Base-by-base conservation (phyloP, 1,284 basidiomycete species). In the Sanghuangporus sanghuang region DNA sequence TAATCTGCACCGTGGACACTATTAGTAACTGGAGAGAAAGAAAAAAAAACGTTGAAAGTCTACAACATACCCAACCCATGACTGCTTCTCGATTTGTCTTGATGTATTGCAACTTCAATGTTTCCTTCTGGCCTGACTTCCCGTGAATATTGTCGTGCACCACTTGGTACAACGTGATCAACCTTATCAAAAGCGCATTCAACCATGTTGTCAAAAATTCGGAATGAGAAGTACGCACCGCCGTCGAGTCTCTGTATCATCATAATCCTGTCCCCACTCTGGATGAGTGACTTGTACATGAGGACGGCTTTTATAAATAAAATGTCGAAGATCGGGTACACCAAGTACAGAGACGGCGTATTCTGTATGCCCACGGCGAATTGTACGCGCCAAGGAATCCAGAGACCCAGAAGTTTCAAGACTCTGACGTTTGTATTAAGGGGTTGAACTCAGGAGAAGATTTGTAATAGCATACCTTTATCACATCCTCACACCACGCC, bases 251-350 rank as follows among this genome's bases (percentile, higher is more conserved):
- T 85, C 80, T 0, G 78, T 67, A 46, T 77, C 77, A 53, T 86
- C 82, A 72, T 97, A 98, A 2, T 92, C 89, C 36, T 90, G 90
- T 69, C 95, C 93, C 73, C 89, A 95, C 16, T 76, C 74, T 0
- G 96, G 94, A 67, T 83, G 79, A 0, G 95, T 97, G 39, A 96
- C 81, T 73, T 98, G 96, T 18, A 98, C 93, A 68, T 93, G 85
- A 16, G 85, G 78, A 18, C 93, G 83, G 18, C 92, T 93, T 76
- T 97, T 98, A 80, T 97, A 98, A 59, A 97, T 77, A 72, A 98
- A 99, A 75, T 99, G 96, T 35, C 92, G 84, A 32, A 99, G 76
- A 0, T 95, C 95, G 1, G 94, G 91, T 61, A 96, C 89, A 3
- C 86, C 86, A 1, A 98, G 77, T 50, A 90, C 88, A 2, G 84